These are phyloP conservation scores for Daldinia childiae DNA, from an alignment of 495 filamentous ascomycete genomes.

Conservation along the genomic window DNA sequence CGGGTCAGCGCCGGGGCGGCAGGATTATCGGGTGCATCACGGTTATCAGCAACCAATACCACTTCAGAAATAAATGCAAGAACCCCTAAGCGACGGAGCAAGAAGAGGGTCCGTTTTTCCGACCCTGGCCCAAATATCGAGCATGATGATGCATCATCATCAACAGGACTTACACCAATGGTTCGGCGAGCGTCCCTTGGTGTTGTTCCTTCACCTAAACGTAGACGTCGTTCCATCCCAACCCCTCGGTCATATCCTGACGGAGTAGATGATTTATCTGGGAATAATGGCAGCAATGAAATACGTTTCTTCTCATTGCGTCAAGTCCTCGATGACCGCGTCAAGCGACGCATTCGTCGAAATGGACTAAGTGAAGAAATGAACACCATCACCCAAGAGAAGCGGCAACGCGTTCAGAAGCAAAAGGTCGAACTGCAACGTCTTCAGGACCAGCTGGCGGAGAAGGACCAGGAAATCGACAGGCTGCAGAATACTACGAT, in stretches of 20 bases:
- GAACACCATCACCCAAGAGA: constrained; percentile 69
- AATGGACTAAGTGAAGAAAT: constrained; percentile 80
- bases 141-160: constrained; percentile 37
- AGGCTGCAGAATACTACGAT: constrained; percentile 61
- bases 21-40: constrained; percentile 19
- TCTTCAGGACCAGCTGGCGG: constrained; percentile 63
- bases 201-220: constrained; percentile 53
- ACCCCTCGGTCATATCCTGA: constrained; percentile 28
- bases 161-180: constrained; percentile 76
- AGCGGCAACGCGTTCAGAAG: constrained; percentile 54
- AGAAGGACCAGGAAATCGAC: constrained; percentile 60
- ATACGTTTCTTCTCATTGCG: constrained; percentile 69
- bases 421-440: constrained; percentile 55
- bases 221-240: constrained; percentile 57
- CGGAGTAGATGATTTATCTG: constrained; percentile 35
- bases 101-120: constrained; percentile 77
- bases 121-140: constrained; percentile 66
- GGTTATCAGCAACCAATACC: constrained; percentile 33
- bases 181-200: constrained; percentile 66
- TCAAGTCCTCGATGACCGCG: constrained; percentile 74
- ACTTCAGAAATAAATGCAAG: constrained; percentile 7
- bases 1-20: constrained; percentile 19
- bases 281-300: constrained; percentile 49
- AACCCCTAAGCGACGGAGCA: constrained; percentile 49
- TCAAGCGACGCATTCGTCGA: constrained; percentile 74